These are phyloP conservation scores for Multifurca ochricompacta DNA, from an alignment of 768 basidiomycete species.

Conservation along the genomic window DNA sequence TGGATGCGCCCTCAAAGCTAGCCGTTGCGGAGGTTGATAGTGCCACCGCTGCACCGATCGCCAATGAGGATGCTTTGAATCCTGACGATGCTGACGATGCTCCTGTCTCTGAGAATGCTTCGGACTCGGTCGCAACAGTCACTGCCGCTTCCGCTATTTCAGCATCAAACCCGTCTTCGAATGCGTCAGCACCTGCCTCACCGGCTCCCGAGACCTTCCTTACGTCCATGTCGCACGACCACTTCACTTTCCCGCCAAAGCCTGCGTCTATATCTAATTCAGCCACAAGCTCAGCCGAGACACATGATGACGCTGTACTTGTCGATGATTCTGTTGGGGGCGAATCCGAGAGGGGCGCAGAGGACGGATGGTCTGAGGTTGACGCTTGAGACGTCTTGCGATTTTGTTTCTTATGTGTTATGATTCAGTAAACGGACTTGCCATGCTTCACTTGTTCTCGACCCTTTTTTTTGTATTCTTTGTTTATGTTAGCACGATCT, in stretches of 20 bases:
- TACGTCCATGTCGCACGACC: constrained; percentile 4
- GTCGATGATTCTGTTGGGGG: constrained; percentile 4
- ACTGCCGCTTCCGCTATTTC: background rate
- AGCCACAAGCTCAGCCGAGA: background rate
- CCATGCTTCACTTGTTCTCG: background rate
- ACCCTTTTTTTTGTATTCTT: background rate
- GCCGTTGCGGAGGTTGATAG: background rate
- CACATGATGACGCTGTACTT: constrained; percentile 3
- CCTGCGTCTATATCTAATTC: background rate
- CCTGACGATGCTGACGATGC: background rate
- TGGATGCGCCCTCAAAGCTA: background rate
- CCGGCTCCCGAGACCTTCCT: constrained; percentile 4
- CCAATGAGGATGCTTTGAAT: background rate
- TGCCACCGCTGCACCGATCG: too few species aligned
- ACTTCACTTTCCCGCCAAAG: constrained; percentile 13
- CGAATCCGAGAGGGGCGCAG: background rate
- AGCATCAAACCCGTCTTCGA: background rate
- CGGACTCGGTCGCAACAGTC: constrained; percentile 1
- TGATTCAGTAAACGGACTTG: background rate
- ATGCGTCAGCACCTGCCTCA: background rate
- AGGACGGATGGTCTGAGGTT: constrained; percentile 13
- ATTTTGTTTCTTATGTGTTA: background rate
- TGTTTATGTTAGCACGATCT: background rate
- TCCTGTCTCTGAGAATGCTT: background rate
- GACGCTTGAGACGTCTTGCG: background rate